Evolutionary conservation across 164 flowering plant genomes (phyloP), one percentile per base, ranked within the genome.

Genomic region (Chimonanthus salicifolius): DNA sequence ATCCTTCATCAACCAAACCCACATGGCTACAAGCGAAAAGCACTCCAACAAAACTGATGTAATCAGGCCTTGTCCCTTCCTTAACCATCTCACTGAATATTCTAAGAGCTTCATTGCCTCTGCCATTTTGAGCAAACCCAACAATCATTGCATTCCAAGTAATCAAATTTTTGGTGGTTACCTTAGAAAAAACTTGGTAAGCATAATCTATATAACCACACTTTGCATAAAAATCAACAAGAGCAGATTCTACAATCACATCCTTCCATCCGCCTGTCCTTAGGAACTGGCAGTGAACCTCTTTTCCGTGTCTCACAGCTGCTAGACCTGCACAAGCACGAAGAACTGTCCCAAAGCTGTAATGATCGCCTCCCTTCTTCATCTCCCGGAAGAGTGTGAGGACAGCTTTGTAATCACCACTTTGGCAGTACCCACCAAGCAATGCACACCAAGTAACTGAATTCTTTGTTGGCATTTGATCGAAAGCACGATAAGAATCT

Each of bases 91-190:
- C 76, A 68, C 84, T 54, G 69, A 87, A 92, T 62, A 90, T 54
- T 43, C 49, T 33, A 47, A 92, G 70, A 64, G 97, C 91, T 80
- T 88, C 92, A 68, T 8, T 70, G 11, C 86, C 92, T 79, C 84
- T 84, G 51, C 98, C 97, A 76, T 94, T 94, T 72, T 92, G 91
- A 67, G 98, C 97, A 69, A 89, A 86, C 62, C 97, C 98, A 48
- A 78, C 71, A 47, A 94, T 88, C 94, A 94, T 92, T 0, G 97
- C 71, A 74, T 94, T 94, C 97, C 97, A 94, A 62, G 93, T 87
- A 64, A 94, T 87, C 78, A 86, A 74, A 81, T 90, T 91, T 70
- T 83, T 85, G 70, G 76, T 78, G 2, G 71, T 73, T 88, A 88
- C 83, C 63, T 75, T 69, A 2, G 1, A 8, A 71, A 92, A 94